phyloP scores from a whole-genome alignment of 2,329 filamentous ascomycete genomes.

The Monilinia aucupariae region DNA sequence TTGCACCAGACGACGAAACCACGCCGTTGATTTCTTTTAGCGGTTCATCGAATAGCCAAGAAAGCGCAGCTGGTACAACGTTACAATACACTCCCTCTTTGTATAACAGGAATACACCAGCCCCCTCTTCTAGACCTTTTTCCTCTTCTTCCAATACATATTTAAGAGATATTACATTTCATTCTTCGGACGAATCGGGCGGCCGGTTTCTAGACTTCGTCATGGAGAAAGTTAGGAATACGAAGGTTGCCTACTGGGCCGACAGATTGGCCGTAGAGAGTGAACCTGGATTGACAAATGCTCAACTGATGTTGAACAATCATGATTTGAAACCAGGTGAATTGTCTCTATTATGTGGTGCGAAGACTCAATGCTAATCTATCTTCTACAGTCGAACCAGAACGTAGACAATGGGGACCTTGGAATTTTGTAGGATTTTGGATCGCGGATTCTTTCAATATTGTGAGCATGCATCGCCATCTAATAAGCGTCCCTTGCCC shows the following conservation, averaged over 20 bases:
- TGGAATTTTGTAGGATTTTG: slow-evolving; percentile 89
- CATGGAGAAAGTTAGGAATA: slow-evolving; percentile 34
- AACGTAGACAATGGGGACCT: slow-evolving; percentile 73
- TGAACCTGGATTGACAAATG: slow-evolving; percentile 70
- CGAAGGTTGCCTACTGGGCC: slow-evolving; percentile 31
- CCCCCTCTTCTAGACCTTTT: neutral
- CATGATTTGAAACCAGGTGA: slow-evolving; percentile 65
- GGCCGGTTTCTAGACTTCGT: slow-evolving; percentile 40
- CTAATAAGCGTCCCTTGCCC: neutral
- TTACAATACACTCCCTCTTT: neutral
- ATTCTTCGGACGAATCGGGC: slow-evolving; percentile 30
- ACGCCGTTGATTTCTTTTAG: slow-evolving; percentile 6
- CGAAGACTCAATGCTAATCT: slow-evolving; percentile 21
- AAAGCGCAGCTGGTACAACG: neutral
- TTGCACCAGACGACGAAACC: neutral
- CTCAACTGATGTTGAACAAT: slow-evolving; percentile 83
- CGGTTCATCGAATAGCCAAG: neutral
- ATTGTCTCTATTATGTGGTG: neutral
- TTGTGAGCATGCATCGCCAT: slow-evolving; percentile 41
- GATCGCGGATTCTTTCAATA: slow-evolving; percentile 81
- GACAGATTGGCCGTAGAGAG: slow-evolving; percentile 65
- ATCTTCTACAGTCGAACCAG: slow-evolving; percentile 57
- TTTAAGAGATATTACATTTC: slow-evolving; percentile 8
- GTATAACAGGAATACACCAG: neutral
- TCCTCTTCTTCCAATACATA: neutral